phyloP scores from a whole-genome alignment of 306 rosid genomes.

The Rosa chinensis region DNA sequence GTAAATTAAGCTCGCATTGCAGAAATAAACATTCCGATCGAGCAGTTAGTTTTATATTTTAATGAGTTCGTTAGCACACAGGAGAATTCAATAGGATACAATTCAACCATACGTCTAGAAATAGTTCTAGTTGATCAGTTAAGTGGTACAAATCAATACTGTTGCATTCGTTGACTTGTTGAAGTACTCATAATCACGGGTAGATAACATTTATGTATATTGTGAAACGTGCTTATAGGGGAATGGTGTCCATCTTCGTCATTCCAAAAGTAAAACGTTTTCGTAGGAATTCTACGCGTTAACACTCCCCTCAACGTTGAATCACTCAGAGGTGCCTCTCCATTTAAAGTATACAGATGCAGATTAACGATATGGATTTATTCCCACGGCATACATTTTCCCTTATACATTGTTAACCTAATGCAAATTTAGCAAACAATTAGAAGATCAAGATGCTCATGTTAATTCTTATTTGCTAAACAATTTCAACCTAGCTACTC shows the following conservation, averaged over 20 bases:
- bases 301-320: not conserved
- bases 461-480: not conserved
- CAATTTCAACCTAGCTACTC: not conserved
- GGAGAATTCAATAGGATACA: too few relatives aligned
- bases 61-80: too few relatives aligned
- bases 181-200: too few relatives aligned
- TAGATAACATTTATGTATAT: too few relatives aligned
- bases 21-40: not conserved
- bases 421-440: not conserved
- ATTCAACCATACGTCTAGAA: too few relatives aligned
- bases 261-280: too few relatives aligned
- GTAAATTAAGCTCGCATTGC: not conserved
- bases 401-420: not conserved
- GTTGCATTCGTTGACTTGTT: too few relatives aligned
- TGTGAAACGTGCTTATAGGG: too few relatives aligned
- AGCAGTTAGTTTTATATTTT: too few relatives aligned
- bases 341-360: not conserved
- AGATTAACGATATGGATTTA: not conserved
- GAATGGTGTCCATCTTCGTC: too few relatives aligned
- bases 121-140: too few relatives aligned
- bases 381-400: not conserved
- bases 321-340: not conserved
- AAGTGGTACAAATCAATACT: too few relatives aligned
- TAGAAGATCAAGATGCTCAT: not conserved
- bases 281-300: not conserved